These are phyloP conservation scores for Ascomycota sp. DNA, from an alignment of 2,329 filamentous ascomycete species.

Conservation along the genomic window DNA sequence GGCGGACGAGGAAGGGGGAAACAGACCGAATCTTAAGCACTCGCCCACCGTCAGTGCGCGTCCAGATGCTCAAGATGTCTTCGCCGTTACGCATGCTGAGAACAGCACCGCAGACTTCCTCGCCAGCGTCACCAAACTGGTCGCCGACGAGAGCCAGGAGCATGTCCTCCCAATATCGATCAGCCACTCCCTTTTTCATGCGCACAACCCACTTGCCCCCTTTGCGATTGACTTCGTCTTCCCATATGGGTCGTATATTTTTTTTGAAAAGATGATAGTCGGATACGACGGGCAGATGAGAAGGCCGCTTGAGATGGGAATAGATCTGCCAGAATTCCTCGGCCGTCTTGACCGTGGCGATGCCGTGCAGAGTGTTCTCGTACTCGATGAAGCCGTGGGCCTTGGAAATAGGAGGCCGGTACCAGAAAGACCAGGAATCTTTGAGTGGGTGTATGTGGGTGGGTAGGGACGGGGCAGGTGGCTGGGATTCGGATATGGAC, in stretches of 20 bases:
- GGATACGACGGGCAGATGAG: conserved; percentile 67
- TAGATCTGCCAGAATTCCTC: conserved; percentile 89
- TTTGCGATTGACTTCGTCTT: conserved; percentile 87
- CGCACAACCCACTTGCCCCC: conserved; percentile 96
- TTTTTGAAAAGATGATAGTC: conserved; percentile 98
- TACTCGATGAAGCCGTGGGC: conserved; percentile 74
- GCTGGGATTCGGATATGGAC: conserved; percentile 21
- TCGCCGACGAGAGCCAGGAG: conserved; percentile 79
- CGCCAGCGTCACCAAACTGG: conserved; percentile 75
- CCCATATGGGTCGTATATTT: conserved; percentile 90
- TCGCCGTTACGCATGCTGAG: conserved; percentile 86
- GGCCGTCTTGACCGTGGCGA: conserved; percentile 59
- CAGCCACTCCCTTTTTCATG: conserved; percentile 88
- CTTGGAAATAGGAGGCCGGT: conserved; percentile 86
- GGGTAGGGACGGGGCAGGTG: conserved; percentile 15
- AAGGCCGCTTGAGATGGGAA: conserved; percentile 72
- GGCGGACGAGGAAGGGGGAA: neutral
- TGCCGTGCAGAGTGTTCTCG: conserved; percentile 79
- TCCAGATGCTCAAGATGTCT: conserved; percentile 96
- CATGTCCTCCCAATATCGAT: conserved; percentile 91
- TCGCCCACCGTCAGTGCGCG: conserved; percentile 71
- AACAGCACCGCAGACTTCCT: conserved; percentile 87
- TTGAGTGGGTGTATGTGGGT: conserved; percentile 37
- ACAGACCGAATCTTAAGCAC: conserved; percentile 88
- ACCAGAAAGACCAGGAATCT: conserved; percentile 91